These are phyloP conservation scores for Geosmithia putterillii DNA, from an alignment of 2,329 filamentous ascomycete species.

Conservation along the genomic window DNA sequence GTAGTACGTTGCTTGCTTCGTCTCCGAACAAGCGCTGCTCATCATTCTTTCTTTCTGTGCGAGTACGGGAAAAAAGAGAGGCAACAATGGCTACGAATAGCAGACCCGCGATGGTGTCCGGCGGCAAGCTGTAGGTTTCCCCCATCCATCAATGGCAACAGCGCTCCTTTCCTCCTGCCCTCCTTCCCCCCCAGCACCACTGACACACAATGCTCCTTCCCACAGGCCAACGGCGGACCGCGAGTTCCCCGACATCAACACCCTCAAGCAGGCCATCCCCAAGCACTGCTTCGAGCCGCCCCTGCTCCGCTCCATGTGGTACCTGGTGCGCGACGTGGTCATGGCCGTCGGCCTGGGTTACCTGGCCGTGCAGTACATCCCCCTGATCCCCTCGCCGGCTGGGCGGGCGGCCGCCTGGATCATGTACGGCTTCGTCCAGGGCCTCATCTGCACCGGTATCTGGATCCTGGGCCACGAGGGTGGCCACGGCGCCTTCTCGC, in stretches of 20 bases:
- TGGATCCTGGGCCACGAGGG: constrained; percentile 64
- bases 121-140: not conserved
- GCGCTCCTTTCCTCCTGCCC: too few relatives aligned
- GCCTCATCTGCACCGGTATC: constrained; percentile 53
- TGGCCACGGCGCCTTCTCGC: constrained; percentile 57
- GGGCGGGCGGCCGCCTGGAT: constrained; percentile 38
- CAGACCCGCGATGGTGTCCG: not conserved
- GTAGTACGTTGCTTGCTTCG: not conserved
- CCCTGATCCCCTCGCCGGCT: constrained; percentile 28
- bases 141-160: too few relatives aligned
- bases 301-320: constrained; percentile 35
- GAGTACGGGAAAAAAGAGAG: not conserved
- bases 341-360: constrained; percentile 35
- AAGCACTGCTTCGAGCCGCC: constrained; percentile 49
- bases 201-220: not conserved
- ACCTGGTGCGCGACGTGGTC: constrained; percentile 42
- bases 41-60: not conserved
- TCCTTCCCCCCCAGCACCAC: too few relatives aligned
- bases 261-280: constrained; percentile 41
- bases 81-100: not conserved
- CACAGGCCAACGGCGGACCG: not conserved
- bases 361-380: constrained; percentile 40
- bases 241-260: constrained; percentile 32
- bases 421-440: constrained; percentile 50
- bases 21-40: not conserved